Base-by-base conservation (phyloP, 768 basidiomycete species). In the Dictyophora rubrovolvata region DNA sequence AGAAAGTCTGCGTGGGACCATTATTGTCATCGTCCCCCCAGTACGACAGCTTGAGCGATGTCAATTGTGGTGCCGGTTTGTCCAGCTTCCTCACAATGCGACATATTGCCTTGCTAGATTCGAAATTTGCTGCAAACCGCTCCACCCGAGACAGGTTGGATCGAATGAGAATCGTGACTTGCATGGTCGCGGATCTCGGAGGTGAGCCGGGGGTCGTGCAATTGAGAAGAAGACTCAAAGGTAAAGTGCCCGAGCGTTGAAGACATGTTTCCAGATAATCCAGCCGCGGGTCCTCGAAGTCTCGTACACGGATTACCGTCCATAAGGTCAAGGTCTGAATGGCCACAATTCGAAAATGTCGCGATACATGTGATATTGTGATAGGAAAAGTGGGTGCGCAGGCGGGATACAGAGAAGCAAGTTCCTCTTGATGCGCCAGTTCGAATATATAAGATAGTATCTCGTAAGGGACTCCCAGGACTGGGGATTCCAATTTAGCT, bases 281-380 rank as follows among this genome's bases (percentile, higher is more conserved):
- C 3, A 57, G 48, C 33, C 20, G 56, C 18, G 14, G 1, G 0
- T 46, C 47, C 4, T 14, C 10, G 17, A 49, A 5, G 6, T 49
- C 46, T 18, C 33, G 14, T 8, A 49, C 20, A 63, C 79, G 77
- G 28, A 86, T 69, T 10, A 74, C 76, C 8, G 75, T 77, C 84
- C 84, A 89, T 23, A 85, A 73, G 33, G 69, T 69, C 4, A 78
- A 73, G 0, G 76, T 81, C 42, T 69, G 70, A 35, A 84, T 67
- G 0, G 83, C 80, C 52, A 84, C 72, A 12, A 73, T 67, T 22
- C 84, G 75, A 83, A 84, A 86, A 55, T 75, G 73, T 5, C 64
- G 72, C 63, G 78, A 84, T 36, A 85, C 78, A 66, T 83, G 83
- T 16, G 82, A 84, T 22, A 79, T 78, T 42, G 75, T 56, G 57